phyloP scores from a whole-genome alignment of 805 yeast genomes.

The Torulaspora maleeae region DNA sequence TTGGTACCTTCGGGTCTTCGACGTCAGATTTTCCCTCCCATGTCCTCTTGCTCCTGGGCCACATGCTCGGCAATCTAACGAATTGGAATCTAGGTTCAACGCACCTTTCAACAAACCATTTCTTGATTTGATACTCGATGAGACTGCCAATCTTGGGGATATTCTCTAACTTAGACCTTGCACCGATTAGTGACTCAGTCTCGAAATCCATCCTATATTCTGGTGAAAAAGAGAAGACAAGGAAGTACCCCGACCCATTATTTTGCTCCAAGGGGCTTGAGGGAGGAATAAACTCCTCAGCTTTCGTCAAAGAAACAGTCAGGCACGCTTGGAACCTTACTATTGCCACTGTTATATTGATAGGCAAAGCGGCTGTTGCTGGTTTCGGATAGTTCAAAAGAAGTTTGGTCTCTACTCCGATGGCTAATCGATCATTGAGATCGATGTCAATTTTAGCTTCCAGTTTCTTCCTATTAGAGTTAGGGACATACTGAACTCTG shows the following conservation, averaged over 20 bases:
- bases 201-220: conserved; percentile 87
- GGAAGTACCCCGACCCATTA: conserved; percentile 51
- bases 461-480: conserved; percentile 44
- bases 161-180: conserved; percentile 85
- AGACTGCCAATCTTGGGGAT: conserved; percentile 86
- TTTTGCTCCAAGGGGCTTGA: conserved; percentile 16
- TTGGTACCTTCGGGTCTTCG: conserved; percentile 8
- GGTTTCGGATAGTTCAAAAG: conserved; percentile 79
- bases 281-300: conserved; percentile 30
- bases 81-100: conserved; percentile 92
- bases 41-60: conserved; percentile 68
- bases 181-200: conserved; percentile 85
- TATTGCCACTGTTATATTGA: conserved; percentile 76
- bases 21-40: conserved; percentile 38
- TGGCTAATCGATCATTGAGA: conserved; percentile 75
- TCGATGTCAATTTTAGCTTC: conserved; percentile 93
- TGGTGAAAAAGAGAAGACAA: conserved; percentile 86
- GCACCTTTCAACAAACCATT: conserved; percentile 89
- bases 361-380: conserved; percentile 80
- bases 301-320: conserved; percentile 60
- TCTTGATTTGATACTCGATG: conserved; percentile 73
- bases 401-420: conserved; percentile 78
- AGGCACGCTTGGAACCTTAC: conserved; percentile 88
- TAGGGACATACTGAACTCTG: conserved; percentile 60
- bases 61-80: conserved; percentile 74